Evolutionary conservation across 2,329 filamentous ascomycete species (phyloP).

Genomic region (Beauveria rudraprayagi): DNA sequence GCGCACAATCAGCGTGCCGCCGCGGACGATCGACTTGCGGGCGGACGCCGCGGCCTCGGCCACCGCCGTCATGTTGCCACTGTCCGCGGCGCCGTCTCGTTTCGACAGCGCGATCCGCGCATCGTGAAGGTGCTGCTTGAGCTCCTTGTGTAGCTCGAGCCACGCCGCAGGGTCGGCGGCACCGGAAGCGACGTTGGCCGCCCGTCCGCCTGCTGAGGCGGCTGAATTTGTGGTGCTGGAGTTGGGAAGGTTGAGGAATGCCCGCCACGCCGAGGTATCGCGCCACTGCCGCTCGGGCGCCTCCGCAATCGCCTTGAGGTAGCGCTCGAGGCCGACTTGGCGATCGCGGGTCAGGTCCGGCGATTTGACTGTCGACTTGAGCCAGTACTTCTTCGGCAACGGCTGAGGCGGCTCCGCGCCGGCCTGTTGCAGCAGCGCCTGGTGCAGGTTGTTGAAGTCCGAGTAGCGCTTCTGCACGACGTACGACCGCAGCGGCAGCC

Average conservation of each 20-base stretch:
- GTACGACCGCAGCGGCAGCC: conserved; percentile 67
- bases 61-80: conserved; percentile 33
- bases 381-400: conserved; percentile 69
- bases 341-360: conserved; percentile 63
- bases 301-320: conserved; percentile 64
- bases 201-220: conserved; percentile 37
- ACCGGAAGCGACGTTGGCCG: conserved; percentile 29
- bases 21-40: conserved; percentile 64
- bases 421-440: conserved; percentile 49
- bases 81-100: conserved; percentile 47
- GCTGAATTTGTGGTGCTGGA: conserved; percentile 41
- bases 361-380: conserved; percentile 63
- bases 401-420: conserved; percentile 57
- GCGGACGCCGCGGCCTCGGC: conserved; percentile 63
- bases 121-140: conserved; percentile 64
- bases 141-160: conserved; percentile 67
- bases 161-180: conserved; percentile 59
- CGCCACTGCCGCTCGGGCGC: conserved; percentile 70
- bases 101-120: conserved; percentile 57
- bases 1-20: conserved; percentile 53
- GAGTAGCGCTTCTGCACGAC: conserved; percentile 76
- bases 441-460: conserved; percentile 64
- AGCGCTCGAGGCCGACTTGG: conserved; percentile 59
- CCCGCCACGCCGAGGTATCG: conserved; percentile 62
- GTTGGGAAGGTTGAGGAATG: conserved; percentile 63